These are phyloP conservation scores for Hygrophorus pudorinus DNA, from an alignment of 768 basidiomycete species.

Conservation along the genomic window DNA sequence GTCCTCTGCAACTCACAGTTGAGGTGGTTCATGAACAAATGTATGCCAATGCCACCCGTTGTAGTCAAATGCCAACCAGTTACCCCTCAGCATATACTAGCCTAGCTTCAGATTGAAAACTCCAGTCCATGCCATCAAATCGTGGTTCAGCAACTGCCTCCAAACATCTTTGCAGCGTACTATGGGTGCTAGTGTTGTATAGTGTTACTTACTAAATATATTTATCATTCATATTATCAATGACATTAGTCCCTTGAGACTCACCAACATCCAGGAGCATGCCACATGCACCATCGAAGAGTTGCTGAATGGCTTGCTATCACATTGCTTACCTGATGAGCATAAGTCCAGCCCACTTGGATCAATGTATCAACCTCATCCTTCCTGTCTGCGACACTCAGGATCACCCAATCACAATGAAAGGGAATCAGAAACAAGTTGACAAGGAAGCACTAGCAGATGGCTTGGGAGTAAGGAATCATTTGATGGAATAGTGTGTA, in stretches of 20 bases:
- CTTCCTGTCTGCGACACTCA: not conserved
- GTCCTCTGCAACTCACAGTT: too few species aligned
- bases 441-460: slow-evolving; percentile 1
- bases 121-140: not conserved
- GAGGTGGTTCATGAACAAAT: not conserved
- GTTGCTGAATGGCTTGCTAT: not conserved
- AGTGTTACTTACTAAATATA: not conserved
- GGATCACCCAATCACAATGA: not conserved
- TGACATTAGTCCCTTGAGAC: not conserved
- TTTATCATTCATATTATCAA: not conserved
- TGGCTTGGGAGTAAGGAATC: slow-evolving; percentile 1
- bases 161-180: not conserved
- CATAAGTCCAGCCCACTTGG: not conserved
- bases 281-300: slow-evolving; percentile 1
- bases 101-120: not conserved
- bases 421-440: not conserved
- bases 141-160: not conserved
- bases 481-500: slow-evolving; percentile 1
- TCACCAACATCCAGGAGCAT: not conserved
- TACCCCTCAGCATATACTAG: not conserved
- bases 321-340: not conserved
- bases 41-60: not conserved
- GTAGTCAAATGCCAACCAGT: not conserved
- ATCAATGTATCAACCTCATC: not conserved
- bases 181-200: not conserved